Conservation (phyloP, 352 stramenopile genomes). For the Pythium oligandrum region DNA sequence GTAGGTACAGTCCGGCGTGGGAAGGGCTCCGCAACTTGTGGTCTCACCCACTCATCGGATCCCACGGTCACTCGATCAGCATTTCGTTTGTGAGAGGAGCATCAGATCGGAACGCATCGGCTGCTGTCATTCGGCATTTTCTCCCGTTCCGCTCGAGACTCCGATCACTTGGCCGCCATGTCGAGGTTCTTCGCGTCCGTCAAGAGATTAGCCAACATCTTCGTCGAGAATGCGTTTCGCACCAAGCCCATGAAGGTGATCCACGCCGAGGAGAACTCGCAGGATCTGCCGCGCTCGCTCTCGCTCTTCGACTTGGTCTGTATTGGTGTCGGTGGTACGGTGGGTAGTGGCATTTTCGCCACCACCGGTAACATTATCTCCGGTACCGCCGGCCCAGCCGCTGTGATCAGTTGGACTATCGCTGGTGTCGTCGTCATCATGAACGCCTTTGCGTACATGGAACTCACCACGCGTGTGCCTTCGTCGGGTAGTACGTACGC, state of each 20-base stretch:
- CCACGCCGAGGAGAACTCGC: constrained; percentile 61
- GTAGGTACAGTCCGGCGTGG: no score
- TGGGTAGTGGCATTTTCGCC: constrained; percentile 90
- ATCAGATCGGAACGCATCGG: no score
- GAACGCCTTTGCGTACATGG: constrained; percentile 88
- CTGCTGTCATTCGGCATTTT: no score
- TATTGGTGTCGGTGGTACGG: constrained; percentile 89
- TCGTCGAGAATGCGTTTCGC: constrained; percentile 18
- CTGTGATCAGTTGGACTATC: constrained; percentile 79
- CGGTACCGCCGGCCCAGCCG: constrained; percentile 64
- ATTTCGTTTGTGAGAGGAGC: no score
- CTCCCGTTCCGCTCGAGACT: no score
- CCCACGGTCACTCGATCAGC: no score
- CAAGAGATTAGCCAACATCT: constrained; percentile 11
- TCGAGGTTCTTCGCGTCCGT: no score
- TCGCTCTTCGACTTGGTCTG: constrained; percentile 87
- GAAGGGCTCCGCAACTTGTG: no score
- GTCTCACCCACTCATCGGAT: no score
- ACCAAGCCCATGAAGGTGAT: constrained; percentile 79
- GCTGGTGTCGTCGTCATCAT: constrained; percentile 74
- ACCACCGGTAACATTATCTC: constrained; percentile 79
- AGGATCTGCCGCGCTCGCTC: constrained; percentile 64
- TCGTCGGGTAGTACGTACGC: constrained; percentile 89
- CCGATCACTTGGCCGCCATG: no score
- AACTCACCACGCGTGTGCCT: constrained; percentile 83